A percentile compares a stretch with the other conserved stretches of the same genome.
These are phyloP conservation scores for Shiraia sp. DNA, from an alignment of 2,329 filamentous ascomycete genomes.

Conservation along the genomic window DNA sequence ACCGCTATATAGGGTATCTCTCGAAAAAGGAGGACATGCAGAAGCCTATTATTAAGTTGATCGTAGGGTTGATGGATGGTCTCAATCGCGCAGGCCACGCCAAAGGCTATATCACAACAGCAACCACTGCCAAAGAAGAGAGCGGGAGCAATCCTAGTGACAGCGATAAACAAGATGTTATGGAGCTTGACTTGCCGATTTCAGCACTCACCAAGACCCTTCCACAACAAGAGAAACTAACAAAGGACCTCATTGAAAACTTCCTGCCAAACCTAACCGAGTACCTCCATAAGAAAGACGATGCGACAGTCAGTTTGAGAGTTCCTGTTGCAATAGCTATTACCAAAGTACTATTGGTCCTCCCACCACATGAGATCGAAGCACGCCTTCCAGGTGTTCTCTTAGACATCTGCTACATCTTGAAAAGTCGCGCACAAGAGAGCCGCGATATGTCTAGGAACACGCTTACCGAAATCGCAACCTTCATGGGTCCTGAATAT, in stretches of 20 bases:
- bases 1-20: constrained; percentile 81
- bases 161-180: constrained; percentile 16
- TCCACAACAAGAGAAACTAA: constrained; percentile 68
- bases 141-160: constrained; percentile 48
- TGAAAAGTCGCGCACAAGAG: constrained; percentile 86
- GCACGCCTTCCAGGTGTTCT: constrained; percentile 79
- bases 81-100: constrained; percentile 59
- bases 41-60: constrained; percentile 81
- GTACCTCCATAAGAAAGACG: constrained; percentile 92
- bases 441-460: constrained; percentile 88
- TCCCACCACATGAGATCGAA: constrained; percentile 74
- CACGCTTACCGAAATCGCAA: constrained; percentile 81
- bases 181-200: constrained; percentile 27
- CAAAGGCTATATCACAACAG: constrained; percentile 36
- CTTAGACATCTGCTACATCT: constrained; percentile 89
- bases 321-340: constrained; percentile 87
- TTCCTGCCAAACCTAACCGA: constrained; percentile 79
- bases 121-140: constrained; percentile 26
- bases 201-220: constrained; percentile 64
- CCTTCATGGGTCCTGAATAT: constrained; percentile 77
- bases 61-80: constrained; percentile 80
- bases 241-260: constrained; percentile 71
- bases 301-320: constrained; percentile 89
- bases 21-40: constrained; percentile 78
- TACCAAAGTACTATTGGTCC: constrained; percentile 80